phyloP scores from a whole-genome alignment of 305 asterid genomes.

The Fraxinus baroniana region DNA sequence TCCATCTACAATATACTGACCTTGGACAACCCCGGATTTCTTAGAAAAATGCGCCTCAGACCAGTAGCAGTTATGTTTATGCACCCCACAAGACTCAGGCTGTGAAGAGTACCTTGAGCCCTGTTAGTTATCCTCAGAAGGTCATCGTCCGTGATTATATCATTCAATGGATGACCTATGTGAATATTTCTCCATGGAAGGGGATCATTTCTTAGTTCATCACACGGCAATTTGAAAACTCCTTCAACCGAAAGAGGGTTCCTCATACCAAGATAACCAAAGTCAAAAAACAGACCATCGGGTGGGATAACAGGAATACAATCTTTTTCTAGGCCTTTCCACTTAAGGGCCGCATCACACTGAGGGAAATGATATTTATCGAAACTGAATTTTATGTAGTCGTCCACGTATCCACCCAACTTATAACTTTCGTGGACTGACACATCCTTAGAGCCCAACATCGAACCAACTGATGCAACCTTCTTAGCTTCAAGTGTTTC shows the following conservation, averaged over 20 bases:
- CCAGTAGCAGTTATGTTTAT: constrained; percentile 49
- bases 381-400: constrained; percentile 40
- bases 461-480: constrained; percentile 16
- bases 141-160: constrained; percentile 47
- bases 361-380: constrained; percentile 37
- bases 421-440: background rate
- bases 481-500: constrained; percentile 32
- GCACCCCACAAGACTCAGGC: constrained; percentile 63
- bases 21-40: constrained; percentile 57
- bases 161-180: constrained; percentile 42
- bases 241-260: constrained; percentile 66
- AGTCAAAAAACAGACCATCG: constrained; percentile 51
- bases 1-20: constrained; percentile 29
- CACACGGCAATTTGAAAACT: constrained; percentile 60
- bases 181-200: constrained; percentile 64
- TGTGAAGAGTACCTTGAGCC: constrained; percentile 65
- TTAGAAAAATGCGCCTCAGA: constrained; percentile 50
- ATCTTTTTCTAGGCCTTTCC: constrained; percentile 23
- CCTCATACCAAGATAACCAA: constrained; percentile 48
- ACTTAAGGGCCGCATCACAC: constrained; percentile 20
- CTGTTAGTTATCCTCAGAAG: constrained; percentile 56
- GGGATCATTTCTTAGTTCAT: constrained; percentile 56
- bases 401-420: constrained; percentile 33
- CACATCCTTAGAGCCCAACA: constrained; percentile 20
- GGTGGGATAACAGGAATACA: constrained; percentile 38